Evolutionary conservation across 495 filamentous ascomycete genomes (phyloP), one percentile per base, ranked within the genome.

Genomic region (Chaetomium fimeti): DNA sequence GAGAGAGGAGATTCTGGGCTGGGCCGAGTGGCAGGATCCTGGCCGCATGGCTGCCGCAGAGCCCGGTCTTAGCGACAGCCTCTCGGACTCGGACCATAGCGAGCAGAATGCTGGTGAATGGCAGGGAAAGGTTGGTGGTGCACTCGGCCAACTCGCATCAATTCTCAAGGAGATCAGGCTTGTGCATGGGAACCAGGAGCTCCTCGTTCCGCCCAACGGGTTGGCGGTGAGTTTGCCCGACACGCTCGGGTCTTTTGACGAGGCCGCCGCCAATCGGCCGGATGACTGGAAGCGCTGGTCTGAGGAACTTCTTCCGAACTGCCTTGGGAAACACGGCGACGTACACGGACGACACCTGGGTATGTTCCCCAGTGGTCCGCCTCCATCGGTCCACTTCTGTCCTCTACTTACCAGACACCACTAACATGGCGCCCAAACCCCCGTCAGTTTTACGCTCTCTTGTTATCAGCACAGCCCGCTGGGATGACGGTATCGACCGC

Each of bases 1-100:
- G 22, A 61, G 32, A 38, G 60, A 61, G 32, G 60, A 42, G 48
- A 42, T 61, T 12, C 32, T 61, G 15, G 60, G 60, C 12, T 61
- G 60, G 60, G 60, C 60, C 7, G 60, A 61, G 38, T 61, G 60
- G 60, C 60, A 61, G 16, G 60, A 61, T 5, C 60, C 57, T 4
- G 5, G 12, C 20, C 5, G n/a, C 32, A 40, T 40, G 18, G 9
- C 16, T 2, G n/a, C 3, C 1, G 12, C 32, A 11, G 56, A 27
- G 24, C 13, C 40, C 13, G 12, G 4, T 5, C 4, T 4, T 13
- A 47, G 7, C 13, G 40, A 20, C 13, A 7, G 9, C 24, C 2
- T 29, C 24, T 47, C 40, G 2, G 24, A 18, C 25, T n/a, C 16
- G 8, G 12, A 59, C 24, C 24, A 45, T 1, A 27, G 4, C 22